These are phyloP conservation scores for Thelephora ganbajun DNA, from an alignment of 768 basidiomycete genomes.

Conservation along the genomic window DNA sequence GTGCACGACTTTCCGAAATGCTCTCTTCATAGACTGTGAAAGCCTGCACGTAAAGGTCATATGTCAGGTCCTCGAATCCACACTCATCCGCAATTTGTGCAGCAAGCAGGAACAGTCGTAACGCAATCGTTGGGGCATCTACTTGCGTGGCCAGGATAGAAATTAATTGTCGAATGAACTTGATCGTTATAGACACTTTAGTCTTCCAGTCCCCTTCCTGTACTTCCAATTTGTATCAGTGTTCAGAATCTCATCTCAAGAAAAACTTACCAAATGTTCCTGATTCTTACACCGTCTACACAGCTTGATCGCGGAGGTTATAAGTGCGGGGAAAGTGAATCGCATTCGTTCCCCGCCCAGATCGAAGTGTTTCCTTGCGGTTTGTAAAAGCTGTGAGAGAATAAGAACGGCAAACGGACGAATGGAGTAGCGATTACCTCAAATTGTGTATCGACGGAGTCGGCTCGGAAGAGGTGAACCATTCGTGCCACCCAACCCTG, in stretches of 20 bases:
- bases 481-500: slow-evolving; percentile 98
- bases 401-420: background rate
- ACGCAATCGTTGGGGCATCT: slow-evolving; percentile 82
- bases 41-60: slow-evolving; percentile 95
- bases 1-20: slow-evolving; percentile 90
- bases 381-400: slow-evolving; percentile 63
- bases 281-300: slow-evolving; percentile 83
- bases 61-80: slow-evolving; percentile 89
- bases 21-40: slow-evolving; percentile 97
- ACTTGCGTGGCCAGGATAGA: slow-evolving; percentile 89
- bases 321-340: slow-evolving; percentile 93
- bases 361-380: slow-evolving; percentile 80
- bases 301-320: slow-evolving; percentile 85
- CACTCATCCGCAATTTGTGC: slow-evolving; percentile 94
- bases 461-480: slow-evolving; percentile 89
- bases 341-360: slow-evolving; percentile 91
- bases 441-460: slow-evolving; percentile 79
- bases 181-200: slow-evolving; percentile 80
- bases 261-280: slow-evolving; percentile 47
- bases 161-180: slow-evolving; percentile 87
- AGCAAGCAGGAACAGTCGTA: slow-evolving; percentile 89
- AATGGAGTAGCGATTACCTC: slow-evolving; percentile 39
- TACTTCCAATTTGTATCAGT: background rate
- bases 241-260: background rate
- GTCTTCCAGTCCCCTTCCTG: slow-evolving; percentile 81